Evolutionary conservation across 2,329 filamentous ascomycete genomes (phyloP), one percentile per base, ranked within the genome.

Genomic region (Davidsoniella neocaledoniae): DNA sequence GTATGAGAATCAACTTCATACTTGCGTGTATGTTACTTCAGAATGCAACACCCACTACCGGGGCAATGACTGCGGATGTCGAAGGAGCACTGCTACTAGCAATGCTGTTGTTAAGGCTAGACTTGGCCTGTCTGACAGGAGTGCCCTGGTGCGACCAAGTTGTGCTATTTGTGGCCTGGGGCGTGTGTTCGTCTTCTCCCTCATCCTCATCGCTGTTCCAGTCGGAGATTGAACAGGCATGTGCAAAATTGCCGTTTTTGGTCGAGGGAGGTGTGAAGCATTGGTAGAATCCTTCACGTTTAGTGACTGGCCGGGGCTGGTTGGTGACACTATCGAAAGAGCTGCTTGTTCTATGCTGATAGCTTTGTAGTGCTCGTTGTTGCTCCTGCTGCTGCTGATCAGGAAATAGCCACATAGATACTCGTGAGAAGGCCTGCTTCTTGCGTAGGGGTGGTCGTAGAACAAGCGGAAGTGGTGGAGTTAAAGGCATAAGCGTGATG

Each of bases 401-500:
- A 42, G 71, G 66, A 55, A 73, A 75, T 23, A 80, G 64, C 75
- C 76, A 80, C 55, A 61, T 70, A 2, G 76, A 79, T 7, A 80
- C 73, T 14, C 70, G 68, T 8, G 75, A 76, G 58, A 81, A 80
- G 0, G 76, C 79, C 58, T 80, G 81, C 67, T 79, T 81, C 66
- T 80, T 80, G 52, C 77, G 67, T 54, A 80, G 59, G 1, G 74
- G 74, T 6, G 75, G 76, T n/a, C 72, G 71, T 50, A 77, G 66
- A 14, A 76, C 70, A 21, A 79, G 66, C 0, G 76, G 75, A 4
- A 78, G 63, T 2, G 76, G 76, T 1, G 75, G 76, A 2, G 73
- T 71, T 1, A 72, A 66, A 1, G 66, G 63, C 5, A 43, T n/a
- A 21, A 40, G 38, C 6, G 43, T 57, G 2, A 49, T 44, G 9